Evolutionary conservation across 257 asterid genomes (phyloP).

Genomic region (Gentiana dahurica): DNA sequence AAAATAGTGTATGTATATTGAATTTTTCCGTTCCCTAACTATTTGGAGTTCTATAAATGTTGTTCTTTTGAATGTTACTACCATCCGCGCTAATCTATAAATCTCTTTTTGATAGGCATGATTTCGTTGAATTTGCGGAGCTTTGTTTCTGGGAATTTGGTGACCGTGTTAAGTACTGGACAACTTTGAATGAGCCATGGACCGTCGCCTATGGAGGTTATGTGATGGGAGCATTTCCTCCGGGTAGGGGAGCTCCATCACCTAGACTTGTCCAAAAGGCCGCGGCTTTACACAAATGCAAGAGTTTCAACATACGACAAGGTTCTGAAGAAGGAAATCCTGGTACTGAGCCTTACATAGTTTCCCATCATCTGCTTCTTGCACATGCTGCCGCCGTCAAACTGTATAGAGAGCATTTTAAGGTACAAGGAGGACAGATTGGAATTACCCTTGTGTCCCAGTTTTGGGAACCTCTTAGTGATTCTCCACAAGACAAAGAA

Average conservation of each 20-base stretch:
- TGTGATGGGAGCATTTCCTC: not conserved
- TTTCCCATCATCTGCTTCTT: constrained; percentile 34
- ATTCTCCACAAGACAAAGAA: too few species aligned
- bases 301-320: not conserved
- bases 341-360: constrained; percentile 36
- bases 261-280: not conserved
- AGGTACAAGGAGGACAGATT: too few species aligned
- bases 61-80: not conserved
- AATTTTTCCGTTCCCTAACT: too few species aligned
- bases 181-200: constrained; percentile 1
- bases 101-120: not conserved
- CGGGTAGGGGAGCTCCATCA: not conserved
- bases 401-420: constrained; percentile 23
- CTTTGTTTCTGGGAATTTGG: constrained; percentile 3
- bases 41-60: not conserved
- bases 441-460: too few species aligned
- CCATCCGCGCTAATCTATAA: not conserved
- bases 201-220: not conserved
- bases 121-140: not conserved
- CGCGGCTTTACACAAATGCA: not conserved
- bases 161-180: not conserved
- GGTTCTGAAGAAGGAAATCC: constrained; percentile 10
- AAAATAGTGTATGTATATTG: not conserved
- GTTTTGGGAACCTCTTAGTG: too few species aligned
- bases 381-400: constrained; percentile 33